Evolutionary conservation across 768 basidiomycete genomes (phyloP).

Genomic region (Cantharellus cinnabarinus): DNA sequence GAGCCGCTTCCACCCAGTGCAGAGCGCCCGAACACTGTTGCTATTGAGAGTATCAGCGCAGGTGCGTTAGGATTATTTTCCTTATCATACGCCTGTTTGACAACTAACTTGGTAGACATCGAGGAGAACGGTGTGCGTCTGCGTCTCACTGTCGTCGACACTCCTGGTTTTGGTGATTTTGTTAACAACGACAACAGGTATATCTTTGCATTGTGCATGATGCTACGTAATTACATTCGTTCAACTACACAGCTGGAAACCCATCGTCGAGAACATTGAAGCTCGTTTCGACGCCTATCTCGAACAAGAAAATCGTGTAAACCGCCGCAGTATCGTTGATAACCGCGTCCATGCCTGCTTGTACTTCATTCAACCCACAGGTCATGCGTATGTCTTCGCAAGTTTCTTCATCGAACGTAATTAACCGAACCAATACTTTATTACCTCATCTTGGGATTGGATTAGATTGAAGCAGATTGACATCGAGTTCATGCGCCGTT

Average conservation of each 20-base stretch:
- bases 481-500: slow-evolving; percentile 94
- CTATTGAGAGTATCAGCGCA: slow-evolving; percentile 96
- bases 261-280: slow-evolving; percentile 95
- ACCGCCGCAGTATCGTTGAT: slow-evolving; percentile 80
- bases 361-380: slow-evolving; percentile 97
- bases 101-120: slow-evolving; percentile 43
- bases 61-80: slow-evolving; percentile 30
- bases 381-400: slow-evolving; percentile 60
- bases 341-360: slow-evolving; percentile 97
- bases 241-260: slow-evolving; percentile 63
- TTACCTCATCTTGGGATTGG: neutral
- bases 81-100: neutral
- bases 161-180: slow-evolving; percentile 97
- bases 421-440: neutral
- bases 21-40: slow-evolving; percentile 80
- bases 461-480: slow-evolving; percentile 87
- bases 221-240: neutral
- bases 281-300: slow-evolving; percentile 93
- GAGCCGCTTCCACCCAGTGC: slow-evolving; percentile 64
- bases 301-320: slow-evolving; percentile 97
- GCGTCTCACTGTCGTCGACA: slow-evolving; percentile 96
- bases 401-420: slow-evolving; percentile 1
- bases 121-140: slow-evolving; percentile 96
- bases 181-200: slow-evolving; percentile 98
- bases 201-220: slow-evolving; percentile 10